Conservation (phyloP, 495 filamentous ascomycete species). For the Neurospora sp. region DNA sequence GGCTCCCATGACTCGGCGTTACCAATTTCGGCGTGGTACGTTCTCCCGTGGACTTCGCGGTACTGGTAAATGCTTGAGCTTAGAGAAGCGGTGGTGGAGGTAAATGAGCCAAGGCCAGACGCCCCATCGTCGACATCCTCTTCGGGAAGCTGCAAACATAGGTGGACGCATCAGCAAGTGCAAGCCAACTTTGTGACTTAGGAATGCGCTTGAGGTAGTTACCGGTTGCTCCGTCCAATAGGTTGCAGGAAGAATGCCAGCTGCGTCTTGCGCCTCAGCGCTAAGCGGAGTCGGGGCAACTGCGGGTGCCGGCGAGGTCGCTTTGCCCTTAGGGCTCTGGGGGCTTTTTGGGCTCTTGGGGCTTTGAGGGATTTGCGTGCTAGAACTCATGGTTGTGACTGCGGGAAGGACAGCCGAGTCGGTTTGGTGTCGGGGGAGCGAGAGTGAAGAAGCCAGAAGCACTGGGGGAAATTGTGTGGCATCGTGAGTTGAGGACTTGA, state of each 20-base stretch:
- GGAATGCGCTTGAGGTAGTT: not conserved
- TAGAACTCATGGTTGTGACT: not conserved
- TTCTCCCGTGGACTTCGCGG: not conserved
- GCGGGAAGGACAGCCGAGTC: not conserved
- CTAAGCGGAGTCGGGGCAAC: not conserved
- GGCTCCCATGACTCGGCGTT: conserved; percentile 24
- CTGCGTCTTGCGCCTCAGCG: not conserved
- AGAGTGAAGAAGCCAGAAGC: not conserved
- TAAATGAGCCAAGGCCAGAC: not conserved
- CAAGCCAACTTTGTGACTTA: too few species aligned
- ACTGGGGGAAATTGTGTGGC: not conserved
- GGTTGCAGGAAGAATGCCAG: conserved; percentile 1
- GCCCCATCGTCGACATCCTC: not conserved
- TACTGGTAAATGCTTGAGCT: conserved; percentile 1
- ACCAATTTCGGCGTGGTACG: conserved; percentile 15
- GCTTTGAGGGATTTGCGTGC: not conserved
- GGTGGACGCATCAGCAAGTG: too few species aligned
- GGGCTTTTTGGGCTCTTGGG: not conserved
- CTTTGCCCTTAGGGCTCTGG: not conserved
- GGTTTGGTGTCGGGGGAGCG: too few species aligned
- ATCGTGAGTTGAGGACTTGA: not conserved
- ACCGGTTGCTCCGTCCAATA: not conserved
- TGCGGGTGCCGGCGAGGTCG: not conserved
- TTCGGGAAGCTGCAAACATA: not conserved
- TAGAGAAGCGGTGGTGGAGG: not conserved